A percentile compares a stretch with the other conserved stretches of the same genome.
Evolutionary conservation across 805 yeast species (phyloP).

Genomic region (Candida ovalis): DNA sequence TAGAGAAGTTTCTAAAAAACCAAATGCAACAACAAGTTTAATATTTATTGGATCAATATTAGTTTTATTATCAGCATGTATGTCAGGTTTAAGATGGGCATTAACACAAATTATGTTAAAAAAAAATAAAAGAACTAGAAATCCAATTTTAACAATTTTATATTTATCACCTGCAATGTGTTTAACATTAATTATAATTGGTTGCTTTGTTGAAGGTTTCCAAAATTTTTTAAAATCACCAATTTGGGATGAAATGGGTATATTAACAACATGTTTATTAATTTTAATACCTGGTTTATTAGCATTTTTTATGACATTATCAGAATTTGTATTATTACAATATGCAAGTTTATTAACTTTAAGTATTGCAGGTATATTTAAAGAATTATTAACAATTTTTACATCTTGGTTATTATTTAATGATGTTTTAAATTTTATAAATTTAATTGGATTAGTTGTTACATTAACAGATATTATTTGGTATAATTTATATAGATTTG

Average conservation of each 20-base stretch:
- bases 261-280: slow-evolving; percentile 49
- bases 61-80: slow-evolving; percentile 72
- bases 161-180: slow-evolving; percentile 86
- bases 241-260: slow-evolving; percentile 65
- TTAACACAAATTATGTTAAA: slow-evolving; percentile 80
- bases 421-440: slow-evolving; percentile 64
- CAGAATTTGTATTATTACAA: slow-evolving; percentile 80
- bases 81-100: slow-evolving; percentile 94
- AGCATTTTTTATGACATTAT: slow-evolving; percentile 86
- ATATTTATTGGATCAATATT: slow-evolving; percentile 59
- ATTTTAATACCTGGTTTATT: slow-evolving; percentile 77
- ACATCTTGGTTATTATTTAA: slow-evolving; percentile 68
- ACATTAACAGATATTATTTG: slow-evolving; percentile 77
- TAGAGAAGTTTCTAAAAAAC: slow-evolving; percentile 4
- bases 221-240: slow-evolving; percentile 44
- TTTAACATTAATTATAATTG: slow-evolving; percentile 53
- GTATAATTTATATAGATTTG: slow-evolving; percentile 69
- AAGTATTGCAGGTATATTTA: slow-evolving; percentile 88
- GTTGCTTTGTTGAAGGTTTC: slow-evolving; percentile 69
- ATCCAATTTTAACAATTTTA: slow-evolving; percentile 81
- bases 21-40: slow-evolving; percentile 16
- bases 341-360: slow-evolving; percentile 82
- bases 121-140: slow-evolving; percentile 52
- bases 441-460: slow-evolving; percentile 67
- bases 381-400: slow-evolving; percentile 80